phyloP scores from a whole-genome alignment of 1,284 basidiomycete species.

The Sutorius eximius region DNA sequence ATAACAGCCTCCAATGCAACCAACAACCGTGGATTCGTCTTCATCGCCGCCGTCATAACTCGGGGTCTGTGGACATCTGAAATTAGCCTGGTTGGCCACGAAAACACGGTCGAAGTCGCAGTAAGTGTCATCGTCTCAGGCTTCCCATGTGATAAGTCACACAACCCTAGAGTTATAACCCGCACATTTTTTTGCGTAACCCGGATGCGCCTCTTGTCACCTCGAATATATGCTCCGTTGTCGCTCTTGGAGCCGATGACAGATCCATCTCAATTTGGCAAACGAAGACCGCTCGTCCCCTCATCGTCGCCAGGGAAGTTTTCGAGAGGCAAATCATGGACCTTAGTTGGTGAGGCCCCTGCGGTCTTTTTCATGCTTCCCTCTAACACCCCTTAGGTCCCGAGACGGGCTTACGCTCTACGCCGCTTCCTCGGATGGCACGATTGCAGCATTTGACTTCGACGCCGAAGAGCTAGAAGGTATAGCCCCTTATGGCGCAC shows the following conservation, averaged over 20 bases:
- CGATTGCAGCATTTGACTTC: conserved; percentile 86
- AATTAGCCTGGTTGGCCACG: conserved; percentile 94
- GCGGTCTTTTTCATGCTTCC: not conserved
- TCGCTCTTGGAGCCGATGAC: conserved; percentile 91
- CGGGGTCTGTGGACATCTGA: conserved; percentile 85
- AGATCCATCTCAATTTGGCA: conserved; percentile 90
- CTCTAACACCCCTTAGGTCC: conserved; percentile 56
- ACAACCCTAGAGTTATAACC: conserved; percentile 77
- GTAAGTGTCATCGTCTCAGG: conserved; percentile 45
- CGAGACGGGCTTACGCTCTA: conserved; percentile 91
- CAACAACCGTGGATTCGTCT: conserved; percentile 93
- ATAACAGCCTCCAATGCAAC: conserved; percentile 97
- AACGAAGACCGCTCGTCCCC: conserved; percentile 84
- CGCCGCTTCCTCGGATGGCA: conserved; percentile 94
- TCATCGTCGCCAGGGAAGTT: conserved; percentile 91
- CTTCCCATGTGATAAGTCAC: conserved; percentile 17
- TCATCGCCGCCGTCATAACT: conserved; percentile 94
- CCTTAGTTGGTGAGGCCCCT: conserved; percentile 76
- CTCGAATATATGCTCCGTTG: conserved; percentile 79
- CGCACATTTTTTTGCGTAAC: conserved; percentile 86
- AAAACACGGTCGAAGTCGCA: conserved; percentile 96
- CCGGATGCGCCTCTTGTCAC: conserved; percentile 62
- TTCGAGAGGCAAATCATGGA: conserved; percentile 96
- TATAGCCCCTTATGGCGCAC: conserved; percentile 72
- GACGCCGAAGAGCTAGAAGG: conserved; percentile 80